Conservation (phyloP, 352 stramenopile genomes). For the Lagenidium sp. region DNA sequence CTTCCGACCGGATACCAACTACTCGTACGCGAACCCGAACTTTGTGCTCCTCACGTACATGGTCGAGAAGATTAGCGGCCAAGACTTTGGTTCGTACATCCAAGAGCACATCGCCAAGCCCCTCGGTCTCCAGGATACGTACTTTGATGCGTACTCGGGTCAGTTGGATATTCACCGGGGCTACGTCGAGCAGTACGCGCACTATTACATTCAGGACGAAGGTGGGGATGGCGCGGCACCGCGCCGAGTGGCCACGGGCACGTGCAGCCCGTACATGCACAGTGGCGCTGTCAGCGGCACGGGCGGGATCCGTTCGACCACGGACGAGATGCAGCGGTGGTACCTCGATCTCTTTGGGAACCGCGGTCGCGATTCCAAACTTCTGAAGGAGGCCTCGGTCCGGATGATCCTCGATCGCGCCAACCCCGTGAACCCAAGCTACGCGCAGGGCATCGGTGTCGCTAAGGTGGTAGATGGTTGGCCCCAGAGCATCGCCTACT, state of each 20-base stretch:
- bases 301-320: constrained; percentile 32
- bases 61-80: constrained; percentile 46
- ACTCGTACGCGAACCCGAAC: constrained; percentile 39
- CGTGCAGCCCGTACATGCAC: constrained; percentile 31
- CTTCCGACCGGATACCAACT: constrained; percentile 42
- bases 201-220: constrained; percentile 37
- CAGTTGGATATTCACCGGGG: constrained; percentile 14
- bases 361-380: constrained; percentile 25
- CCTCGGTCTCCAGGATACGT: constrained; percentile 28
- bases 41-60: constrained; percentile 52
- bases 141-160: constrained; percentile 35
- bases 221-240: constrained; percentile 2
- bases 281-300: constrained; percentile 20
- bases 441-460: constrained; percentile 35
- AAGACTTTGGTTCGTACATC: constrained; percentile 29
- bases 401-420: constrained; percentile 27
- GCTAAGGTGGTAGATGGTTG: constrained; percentile 18
- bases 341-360: constrained; percentile 52
- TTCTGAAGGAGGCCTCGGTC: constrained; percentile 32
- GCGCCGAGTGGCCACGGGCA: constrained; percentile 27
- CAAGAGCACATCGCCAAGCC: constrained; percentile 24
- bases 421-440: constrained; percentile 23
- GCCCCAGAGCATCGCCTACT: constrained; percentile 35
- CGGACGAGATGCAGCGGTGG: constrained; percentile 48
- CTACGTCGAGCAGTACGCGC: constrained; percentile 41